Base-by-base conservation (phyloP, 306 rosid species). In the Rubus idaeus region DNA sequence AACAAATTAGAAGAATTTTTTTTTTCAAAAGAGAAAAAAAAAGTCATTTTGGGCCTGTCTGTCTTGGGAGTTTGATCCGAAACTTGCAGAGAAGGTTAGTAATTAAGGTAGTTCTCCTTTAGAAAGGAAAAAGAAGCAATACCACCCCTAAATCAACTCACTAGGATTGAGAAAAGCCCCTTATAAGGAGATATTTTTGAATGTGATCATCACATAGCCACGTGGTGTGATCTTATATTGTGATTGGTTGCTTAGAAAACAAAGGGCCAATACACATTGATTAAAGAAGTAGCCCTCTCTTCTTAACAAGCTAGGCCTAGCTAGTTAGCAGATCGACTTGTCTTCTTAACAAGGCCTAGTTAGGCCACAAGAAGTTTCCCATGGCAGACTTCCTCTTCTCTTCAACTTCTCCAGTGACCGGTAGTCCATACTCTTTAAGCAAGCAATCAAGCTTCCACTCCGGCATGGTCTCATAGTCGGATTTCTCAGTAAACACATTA, bases 381-480 rank as follows among this genome's bases (percentile, higher is more conserved):
- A 90, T 83, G 75, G 90, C 91, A 64, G 84, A 86, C 49, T 80
- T 75, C 77, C 94, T 82, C 86, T 83, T 87, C 0, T 84, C 86
- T 0, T 79, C 75, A 77, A 86, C 70, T 79, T 88, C 88, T 0
- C 88, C 90, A 5, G 78, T 47, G 75, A 81, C 74, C 7, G 88
- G 88, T 6, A 90, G 81, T 8, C 94, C 94, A 64, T 90, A 90
- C 79, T 86, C 74, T 67, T 61, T 74, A 41, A 90, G 88, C 94
- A 9, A 90, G 71, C 87, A 41, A 90, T 90, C 94, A 9, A 90
- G 71, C 87, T 83, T 88, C 87, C 94, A 88, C 77, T 88, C 94
- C 35, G 90, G 88, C 91, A 90, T 88, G n/a, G n/a, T n/a, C n/a
- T n/a, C n/a, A n/a, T n/a, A n/a, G n/a, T n/a, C n/a, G n/a, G n/a